These are phyloP conservation scores for Podaxis sp. DNA, from an alignment of 768 basidiomycete species.

Conservation along the genomic window DNA sequence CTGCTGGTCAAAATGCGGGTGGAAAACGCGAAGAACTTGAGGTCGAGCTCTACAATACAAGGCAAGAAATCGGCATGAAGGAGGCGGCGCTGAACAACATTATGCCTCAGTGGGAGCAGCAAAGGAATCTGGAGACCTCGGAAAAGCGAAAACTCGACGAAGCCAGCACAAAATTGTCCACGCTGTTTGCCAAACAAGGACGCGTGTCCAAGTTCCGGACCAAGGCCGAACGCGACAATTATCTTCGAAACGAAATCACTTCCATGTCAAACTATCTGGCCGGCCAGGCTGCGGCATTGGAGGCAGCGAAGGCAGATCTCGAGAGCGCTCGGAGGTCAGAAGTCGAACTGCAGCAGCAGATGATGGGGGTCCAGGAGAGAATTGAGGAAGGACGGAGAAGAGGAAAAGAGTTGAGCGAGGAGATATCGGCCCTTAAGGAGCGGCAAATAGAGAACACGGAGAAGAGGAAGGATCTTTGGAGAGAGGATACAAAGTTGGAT, in stretches of 20 bases:
- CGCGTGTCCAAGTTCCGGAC: constrained; percentile 83
- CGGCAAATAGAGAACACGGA: constrained; percentile 70
- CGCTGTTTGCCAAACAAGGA: constrained; percentile 89
- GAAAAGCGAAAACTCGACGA: constrained; percentile 74
- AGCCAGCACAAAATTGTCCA: constrained; percentile 64
- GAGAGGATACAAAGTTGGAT: constrained; percentile 89
- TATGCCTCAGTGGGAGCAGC: constrained; percentile 67
- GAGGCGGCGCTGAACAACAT: constrained; percentile 62
- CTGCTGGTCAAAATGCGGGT: constrained; percentile 61
- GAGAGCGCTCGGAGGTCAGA: constrained; percentile 45
- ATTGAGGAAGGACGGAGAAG: constrained; percentile 64
- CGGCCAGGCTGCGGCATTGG: constrained; percentile 55
- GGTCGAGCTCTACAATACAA: constrained; percentile 59
- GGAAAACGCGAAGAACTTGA: constrained; percentile 63
- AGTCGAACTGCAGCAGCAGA: constrained; percentile 55
- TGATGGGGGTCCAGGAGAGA: constrained; percentile 52
- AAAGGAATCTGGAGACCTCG: constrained; percentile 45
- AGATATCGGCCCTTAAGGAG: constrained; percentile 60
- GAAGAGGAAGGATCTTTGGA: constrained; percentile 89
- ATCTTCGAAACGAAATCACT: constrained; percentile 74
- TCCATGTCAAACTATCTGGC: constrained; percentile 61
- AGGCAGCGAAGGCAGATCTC: constrained; percentile 50
- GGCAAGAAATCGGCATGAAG: constrained; percentile 59
- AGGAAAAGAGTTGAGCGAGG: constrained; percentile 58
- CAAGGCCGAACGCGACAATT: constrained; percentile 80